Percentiles rank a stretch among this genome's conserved stretches.
These are phyloP conservation scores for Magnolia officinalis DNA, from an alignment of 164 flowering plant genomes.

Conservation along the genomic window DNA sequence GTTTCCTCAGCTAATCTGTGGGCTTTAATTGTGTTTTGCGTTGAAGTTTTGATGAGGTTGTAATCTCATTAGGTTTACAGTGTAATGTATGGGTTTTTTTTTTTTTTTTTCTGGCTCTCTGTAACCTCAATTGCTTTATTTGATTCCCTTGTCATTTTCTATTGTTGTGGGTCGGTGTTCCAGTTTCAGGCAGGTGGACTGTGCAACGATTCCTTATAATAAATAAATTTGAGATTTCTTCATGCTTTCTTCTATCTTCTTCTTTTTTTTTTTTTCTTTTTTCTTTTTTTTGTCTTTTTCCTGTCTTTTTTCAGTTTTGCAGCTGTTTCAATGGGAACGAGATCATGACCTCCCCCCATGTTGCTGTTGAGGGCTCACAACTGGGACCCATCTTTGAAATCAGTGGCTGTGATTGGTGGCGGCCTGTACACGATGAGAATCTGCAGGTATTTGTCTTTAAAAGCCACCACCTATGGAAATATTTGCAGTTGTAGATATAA, in stretches of 20 bases:
- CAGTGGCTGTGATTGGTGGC: no score
- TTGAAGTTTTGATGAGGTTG: not conserved
- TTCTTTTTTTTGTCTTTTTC: no score
- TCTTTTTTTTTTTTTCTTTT: no score
- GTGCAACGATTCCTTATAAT: not conserved
- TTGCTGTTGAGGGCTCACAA: no score
- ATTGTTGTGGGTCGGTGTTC: slow-evolving; percentile 1
- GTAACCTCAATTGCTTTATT: not conserved
- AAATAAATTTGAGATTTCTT: not conserved
- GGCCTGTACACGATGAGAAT: no score
- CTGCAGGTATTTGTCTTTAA: no score
- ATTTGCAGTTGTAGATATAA: no score
- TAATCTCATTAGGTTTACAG: not conserved
- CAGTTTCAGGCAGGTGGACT: not conserved
- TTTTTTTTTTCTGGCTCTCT: no score
- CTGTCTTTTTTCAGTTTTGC: not conserved
- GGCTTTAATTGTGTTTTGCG: not conserved
- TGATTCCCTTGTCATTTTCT: not conserved
- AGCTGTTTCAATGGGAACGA: not conserved
- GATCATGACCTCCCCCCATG: not conserved
- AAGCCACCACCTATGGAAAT: no score
- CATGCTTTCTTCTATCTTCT: no score
- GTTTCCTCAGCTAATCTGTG: no score
- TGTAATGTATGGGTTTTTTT: not conserved
- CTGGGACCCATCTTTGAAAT: no score